Conservation (phyloP, 2,329 filamentous ascomycete genomes). For the Microdochium nivale region DNA sequence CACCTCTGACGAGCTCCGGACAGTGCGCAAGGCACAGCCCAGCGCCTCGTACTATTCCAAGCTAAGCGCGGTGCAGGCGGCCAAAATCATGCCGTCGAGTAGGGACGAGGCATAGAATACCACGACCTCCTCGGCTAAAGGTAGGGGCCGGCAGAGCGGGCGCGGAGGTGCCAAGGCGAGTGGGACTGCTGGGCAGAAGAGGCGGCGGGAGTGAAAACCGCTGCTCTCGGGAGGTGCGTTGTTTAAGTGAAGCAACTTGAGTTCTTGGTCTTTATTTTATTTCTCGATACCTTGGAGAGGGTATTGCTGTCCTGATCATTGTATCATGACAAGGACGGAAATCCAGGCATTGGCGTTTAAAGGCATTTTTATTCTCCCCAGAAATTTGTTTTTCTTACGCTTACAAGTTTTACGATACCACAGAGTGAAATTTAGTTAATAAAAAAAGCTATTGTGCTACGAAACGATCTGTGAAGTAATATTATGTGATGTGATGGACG, state of each 20-base stretch:
- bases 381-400: too few relatives aligned
- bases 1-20: slow-evolving; percentile 87
- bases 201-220: too few relatives aligned
- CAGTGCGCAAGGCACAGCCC: slow-evolving; percentile 87
- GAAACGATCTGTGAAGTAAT: too few relatives aligned
- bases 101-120: slow-evolving; percentile 39
- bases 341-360: not conserved
- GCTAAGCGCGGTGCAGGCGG: slow-evolving; percentile 92
- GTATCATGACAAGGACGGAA: too few relatives aligned
- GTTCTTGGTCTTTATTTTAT: too few relatives aligned
- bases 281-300: too few relatives aligned
- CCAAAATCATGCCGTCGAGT: slow-evolving; percentile 63
- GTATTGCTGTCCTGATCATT: too few relatives aligned
- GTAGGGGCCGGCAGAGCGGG: not conserved
- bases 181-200: not conserved
- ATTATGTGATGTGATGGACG: too few relatives aligned
- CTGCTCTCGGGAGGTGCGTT: too few relatives aligned
- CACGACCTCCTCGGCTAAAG: not conserved
- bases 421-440: not conserved
- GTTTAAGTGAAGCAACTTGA: too few relatives aligned
- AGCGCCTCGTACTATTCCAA: slow-evolving; percentile 87
- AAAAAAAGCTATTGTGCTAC: not conserved
- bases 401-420: not conserved
- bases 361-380: not conserved
- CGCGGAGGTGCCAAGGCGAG: not conserved